Evolutionary conservation across 345 rosid genomes (phyloP).

Genomic region (Camelina laxa): DNA sequence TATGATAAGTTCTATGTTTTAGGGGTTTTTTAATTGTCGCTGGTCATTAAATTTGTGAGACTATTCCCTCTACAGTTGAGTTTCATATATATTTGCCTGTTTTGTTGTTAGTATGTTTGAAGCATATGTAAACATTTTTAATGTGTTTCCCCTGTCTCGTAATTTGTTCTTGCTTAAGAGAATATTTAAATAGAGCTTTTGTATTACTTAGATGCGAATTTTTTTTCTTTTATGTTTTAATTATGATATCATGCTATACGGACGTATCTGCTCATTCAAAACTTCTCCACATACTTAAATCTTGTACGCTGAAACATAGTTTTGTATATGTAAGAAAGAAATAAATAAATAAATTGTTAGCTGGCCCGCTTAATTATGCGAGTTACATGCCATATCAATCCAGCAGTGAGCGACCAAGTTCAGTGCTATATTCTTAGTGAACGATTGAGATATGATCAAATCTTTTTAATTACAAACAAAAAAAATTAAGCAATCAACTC

Average conservation of each 20-base stretch:
- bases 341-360: neutral
- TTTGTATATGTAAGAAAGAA: neutral
- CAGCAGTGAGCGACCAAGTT: conserved; percentile 17
- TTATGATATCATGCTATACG: neutral
- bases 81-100: neutral
- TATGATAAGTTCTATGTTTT: conserved; percentile 26
- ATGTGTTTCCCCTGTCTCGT: conserved; percentile 13
- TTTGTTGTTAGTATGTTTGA: conserved; percentile 10
- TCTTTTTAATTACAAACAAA: neutral
- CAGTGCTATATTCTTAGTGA: conserved; percentile 31
- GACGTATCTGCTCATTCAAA: neutral
- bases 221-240: neutral
- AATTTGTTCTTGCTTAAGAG: conserved; percentile 7
- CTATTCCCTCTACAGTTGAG: neutral
- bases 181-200: neutral
- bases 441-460: neutral
- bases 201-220: neutral
- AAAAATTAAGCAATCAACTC: neutral
- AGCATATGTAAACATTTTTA: neutral
- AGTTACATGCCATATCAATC: neutral
- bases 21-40: neutral
- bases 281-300: neutral
- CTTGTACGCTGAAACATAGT: neutral
- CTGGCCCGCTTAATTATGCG: neutral
- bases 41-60: neutral